These are phyloP conservation scores for Starmerella scarabaei DNA, from an alignment of 805 yeast species.

Conservation along the genomic window DNA sequence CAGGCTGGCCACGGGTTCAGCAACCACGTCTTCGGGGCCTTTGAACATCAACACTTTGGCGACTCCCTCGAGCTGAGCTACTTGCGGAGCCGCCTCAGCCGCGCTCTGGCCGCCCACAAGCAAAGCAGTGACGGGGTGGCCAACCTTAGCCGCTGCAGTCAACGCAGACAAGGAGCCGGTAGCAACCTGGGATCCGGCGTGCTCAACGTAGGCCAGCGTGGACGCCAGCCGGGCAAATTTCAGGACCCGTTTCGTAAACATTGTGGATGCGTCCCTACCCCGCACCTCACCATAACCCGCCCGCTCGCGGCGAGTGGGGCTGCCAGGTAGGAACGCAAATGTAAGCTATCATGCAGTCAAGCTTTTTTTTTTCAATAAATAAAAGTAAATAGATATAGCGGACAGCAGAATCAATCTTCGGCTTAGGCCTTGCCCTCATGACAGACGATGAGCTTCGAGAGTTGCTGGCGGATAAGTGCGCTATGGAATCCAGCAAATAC, in stretches of 20 bases:
- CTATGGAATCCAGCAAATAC: constrained; percentile 11
- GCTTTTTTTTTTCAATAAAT: too few species aligned
- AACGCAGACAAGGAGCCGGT: constrained; percentile 62
- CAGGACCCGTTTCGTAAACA: not conserved
- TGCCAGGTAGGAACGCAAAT: not conserved
- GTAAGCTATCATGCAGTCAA: not conserved
- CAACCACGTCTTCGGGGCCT: constrained; percentile 46
- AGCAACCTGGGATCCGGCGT: constrained; percentile 39
- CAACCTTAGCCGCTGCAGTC: constrained; percentile 55
- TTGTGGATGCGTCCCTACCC: not conserved
- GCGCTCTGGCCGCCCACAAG: constrained; percentile 56
- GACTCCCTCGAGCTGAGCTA: constrained; percentile 42
- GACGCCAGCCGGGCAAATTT: constrained; percentile 33
- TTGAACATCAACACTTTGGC: constrained; percentile 47
- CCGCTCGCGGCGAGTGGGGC: not conserved
- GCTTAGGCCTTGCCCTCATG: too few species aligned
- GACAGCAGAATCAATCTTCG: too few species aligned
- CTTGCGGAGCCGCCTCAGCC: constrained; percentile 35
- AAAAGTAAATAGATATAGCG: too few species aligned
- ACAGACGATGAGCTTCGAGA: constrained; percentile 3
- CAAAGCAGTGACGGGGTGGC: constrained; percentile 67
- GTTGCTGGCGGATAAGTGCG: constrained; percentile 11
- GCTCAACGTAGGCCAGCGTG: constrained; percentile 68
- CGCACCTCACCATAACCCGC: not conserved
- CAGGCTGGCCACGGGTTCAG: constrained; percentile 72